phyloP scores from a whole-genome alignment of 192 early-diverging fungal genomes.

The Coemansia sp. region DNA sequence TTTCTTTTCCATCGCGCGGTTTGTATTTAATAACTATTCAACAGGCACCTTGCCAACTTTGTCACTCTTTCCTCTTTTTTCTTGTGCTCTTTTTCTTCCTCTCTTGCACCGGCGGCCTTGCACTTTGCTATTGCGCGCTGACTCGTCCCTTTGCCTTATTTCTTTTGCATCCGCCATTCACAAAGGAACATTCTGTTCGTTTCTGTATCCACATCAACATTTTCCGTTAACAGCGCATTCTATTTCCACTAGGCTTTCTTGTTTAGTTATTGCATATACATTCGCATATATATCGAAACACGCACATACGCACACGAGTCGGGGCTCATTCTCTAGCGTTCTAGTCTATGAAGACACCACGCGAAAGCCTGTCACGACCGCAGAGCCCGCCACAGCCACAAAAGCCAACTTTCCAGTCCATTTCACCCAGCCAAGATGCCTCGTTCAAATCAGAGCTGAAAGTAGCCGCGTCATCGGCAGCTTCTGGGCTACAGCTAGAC shows the following conservation, averaged over 20 bases:
- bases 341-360: conserved; percentile 7
- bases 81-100: not conserved
- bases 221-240: too few relatives aligned
- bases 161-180: too few relatives aligned
- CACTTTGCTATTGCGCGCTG: too few relatives aligned
- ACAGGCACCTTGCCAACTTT: not conserved
- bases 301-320: not conserved
- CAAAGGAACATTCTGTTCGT: too few relatives aligned
- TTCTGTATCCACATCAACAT: too few relatives aligned
- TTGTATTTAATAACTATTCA: not conserved
- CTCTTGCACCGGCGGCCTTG: not conserved
- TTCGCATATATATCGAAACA: too few relatives aligned
- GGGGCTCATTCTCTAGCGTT: not conserved
- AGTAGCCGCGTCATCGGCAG: not conserved
- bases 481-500: not conserved
- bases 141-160: too few relatives aligned
- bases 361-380: not conserved
- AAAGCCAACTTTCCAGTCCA: not conserved
- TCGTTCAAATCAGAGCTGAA: not conserved
- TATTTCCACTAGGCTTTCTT: too few relatives aligned
- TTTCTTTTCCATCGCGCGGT: conserved; percentile 2
- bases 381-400: conserved; percentile 3
- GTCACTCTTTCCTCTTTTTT: not conserved
- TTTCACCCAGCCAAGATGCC: not conserved
- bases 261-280: too few relatives aligned